phyloP scores from a whole-genome alignment of 2,329 filamentous ascomycete species.

The Diaporthe sp. region DNA sequence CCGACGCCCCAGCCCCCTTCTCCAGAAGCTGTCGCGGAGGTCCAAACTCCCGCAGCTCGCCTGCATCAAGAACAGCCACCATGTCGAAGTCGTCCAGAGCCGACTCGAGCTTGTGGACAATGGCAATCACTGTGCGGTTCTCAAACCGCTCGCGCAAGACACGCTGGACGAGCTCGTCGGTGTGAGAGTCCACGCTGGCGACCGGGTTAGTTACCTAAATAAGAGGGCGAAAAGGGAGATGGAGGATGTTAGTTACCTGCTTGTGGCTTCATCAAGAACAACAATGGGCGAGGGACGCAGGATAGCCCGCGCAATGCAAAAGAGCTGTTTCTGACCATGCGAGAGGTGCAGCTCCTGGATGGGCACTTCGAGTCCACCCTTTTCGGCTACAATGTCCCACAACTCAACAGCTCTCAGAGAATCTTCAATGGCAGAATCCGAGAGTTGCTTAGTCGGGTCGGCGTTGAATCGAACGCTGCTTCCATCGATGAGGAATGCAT shows the following conservation, averaged over 20 bases:
- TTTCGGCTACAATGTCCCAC: conserved; percentile 46
- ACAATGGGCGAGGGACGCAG: background rate
- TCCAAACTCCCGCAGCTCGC: conserved; percentile 1
- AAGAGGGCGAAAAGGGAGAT: no score
- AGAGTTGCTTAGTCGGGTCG: background rate
- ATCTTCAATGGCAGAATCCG: background rate
- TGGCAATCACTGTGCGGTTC: conserved; percentile 17
- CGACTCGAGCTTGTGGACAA: conserved; percentile 8
- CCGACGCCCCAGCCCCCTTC: background rate
- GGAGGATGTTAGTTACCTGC: background rate
- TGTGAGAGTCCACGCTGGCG: conserved; percentile 20
- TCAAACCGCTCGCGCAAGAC: background rate
- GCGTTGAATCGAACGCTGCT: conserved; percentile 44
- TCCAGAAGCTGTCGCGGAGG: background rate
- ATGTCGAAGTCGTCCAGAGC: conserved; percentile 7
- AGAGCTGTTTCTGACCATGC: conserved; percentile 27
- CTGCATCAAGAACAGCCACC: conserved; percentile 14
- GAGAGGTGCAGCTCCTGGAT: background rate
- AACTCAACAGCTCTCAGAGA: conserved; percentile 58
- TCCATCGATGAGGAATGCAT: conserved; percentile 63
- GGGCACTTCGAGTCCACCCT: conserved; percentile 17
- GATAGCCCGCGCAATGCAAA: conserved; percentile 66
- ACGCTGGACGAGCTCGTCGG: conserved; percentile 7
- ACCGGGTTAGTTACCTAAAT: background rate
- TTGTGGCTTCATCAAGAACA: conserved; percentile 4